These are phyloP conservation scores for Nannochloris sp. DNA, from an alignment of 139 green algal species.

Conservation along the genomic window DNA sequence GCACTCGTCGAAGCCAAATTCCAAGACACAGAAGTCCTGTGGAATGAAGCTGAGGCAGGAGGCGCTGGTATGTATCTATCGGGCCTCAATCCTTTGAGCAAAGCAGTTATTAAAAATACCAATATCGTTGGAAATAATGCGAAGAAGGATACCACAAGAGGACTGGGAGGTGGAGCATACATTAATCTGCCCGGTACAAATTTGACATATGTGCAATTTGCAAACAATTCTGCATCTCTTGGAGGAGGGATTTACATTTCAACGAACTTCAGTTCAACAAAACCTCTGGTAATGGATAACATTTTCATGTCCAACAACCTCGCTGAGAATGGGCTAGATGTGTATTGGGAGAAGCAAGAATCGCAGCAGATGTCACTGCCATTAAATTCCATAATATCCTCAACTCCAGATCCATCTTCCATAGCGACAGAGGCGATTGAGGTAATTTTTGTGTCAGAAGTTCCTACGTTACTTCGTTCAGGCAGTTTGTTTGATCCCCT, in stretches of 20 bases:
- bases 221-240: constrained; percentile 11
- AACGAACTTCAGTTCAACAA: background rate
- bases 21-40: background rate
- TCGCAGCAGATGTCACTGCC: too few relatives aligned
- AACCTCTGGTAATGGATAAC: background rate
- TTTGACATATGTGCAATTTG: background rate
- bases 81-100: background rate
- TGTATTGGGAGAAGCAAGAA: constrained; percentile 1
- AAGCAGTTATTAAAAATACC: background rate
- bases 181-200: constrained; percentile 9
- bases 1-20: constrained; percentile 2
- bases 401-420: too few relatives aligned
- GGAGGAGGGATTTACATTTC: constrained; percentile 21
- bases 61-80: constrained; percentile 13
- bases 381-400: too few relatives aligned
- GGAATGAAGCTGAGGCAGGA: constrained; percentile 10
- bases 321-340: background rate
- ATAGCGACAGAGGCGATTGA: background rate
- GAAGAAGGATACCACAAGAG: background rate
- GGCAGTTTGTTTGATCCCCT: too few relatives aligned
- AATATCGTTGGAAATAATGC: constrained; percentile 3
- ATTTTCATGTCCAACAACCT: background rate
- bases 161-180: constrained; percentile 13
- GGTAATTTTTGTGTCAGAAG: background rate
- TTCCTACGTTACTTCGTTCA: background rate